A percentile compares a stretch with the other conserved stretches of the same genome.
phyloP scores from a whole-genome alignment of 1,284 basidiomycete species.

The Tilletia setariae region DNA sequence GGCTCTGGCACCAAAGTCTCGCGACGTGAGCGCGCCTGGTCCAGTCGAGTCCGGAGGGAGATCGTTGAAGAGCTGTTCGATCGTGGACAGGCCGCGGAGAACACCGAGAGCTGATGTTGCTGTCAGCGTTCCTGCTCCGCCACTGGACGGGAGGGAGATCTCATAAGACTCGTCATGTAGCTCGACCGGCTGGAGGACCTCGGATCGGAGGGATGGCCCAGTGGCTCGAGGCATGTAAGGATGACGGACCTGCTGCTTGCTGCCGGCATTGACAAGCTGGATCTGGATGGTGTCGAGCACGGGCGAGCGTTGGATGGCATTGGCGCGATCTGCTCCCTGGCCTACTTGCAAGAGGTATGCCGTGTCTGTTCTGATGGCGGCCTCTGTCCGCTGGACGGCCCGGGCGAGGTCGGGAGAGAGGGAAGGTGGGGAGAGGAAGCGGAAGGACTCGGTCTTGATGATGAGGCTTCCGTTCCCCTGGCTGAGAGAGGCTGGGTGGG shows the following conservation, averaged over 20 bases:
- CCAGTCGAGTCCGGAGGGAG: slow-evolving; percentile 23
- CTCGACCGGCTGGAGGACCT: slow-evolving; percentile 62
- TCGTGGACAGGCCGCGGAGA: slow-evolving; percentile 75
- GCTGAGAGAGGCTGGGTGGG: slow-evolving; percentile 59
- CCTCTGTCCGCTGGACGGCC: slow-evolving; percentile 58
- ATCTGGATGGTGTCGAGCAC: slow-evolving; percentile 25
- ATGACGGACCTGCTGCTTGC: slow-evolving; percentile 15
- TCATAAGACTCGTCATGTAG: slow-evolving; percentile 67
- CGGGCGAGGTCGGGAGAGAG: slow-evolving; percentile 58
- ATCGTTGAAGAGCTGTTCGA: slow-evolving; percentile 65
- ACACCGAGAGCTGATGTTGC: slow-evolving; percentile 74
- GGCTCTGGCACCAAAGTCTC: not conserved
- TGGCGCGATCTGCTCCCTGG: slow-evolving; percentile 58
- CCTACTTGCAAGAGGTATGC: slow-evolving; percentile 61
- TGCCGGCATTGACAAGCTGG: slow-evolving; percentile 23
- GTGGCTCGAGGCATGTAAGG: slow-evolving; percentile 3
- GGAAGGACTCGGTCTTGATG: slow-evolving; percentile 61
- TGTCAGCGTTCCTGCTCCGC: slow-evolving; percentile 63
- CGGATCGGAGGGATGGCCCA: slow-evolving; percentile 54
- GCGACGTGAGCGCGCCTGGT: not conserved
- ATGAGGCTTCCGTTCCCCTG: slow-evolving; percentile 58
- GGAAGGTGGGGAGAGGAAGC: slow-evolving; percentile 56
- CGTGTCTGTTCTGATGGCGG: slow-evolving; percentile 57
- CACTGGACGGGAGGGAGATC: slow-evolving; percentile 65
- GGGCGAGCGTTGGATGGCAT: slow-evolving; percentile 50